A percentile compares a stretch with the other conserved stretches of the same genome.
Evolutionary conservation across 257 asterid genomes (phyloP).

Genomic region (Petunia secreta): DNA sequence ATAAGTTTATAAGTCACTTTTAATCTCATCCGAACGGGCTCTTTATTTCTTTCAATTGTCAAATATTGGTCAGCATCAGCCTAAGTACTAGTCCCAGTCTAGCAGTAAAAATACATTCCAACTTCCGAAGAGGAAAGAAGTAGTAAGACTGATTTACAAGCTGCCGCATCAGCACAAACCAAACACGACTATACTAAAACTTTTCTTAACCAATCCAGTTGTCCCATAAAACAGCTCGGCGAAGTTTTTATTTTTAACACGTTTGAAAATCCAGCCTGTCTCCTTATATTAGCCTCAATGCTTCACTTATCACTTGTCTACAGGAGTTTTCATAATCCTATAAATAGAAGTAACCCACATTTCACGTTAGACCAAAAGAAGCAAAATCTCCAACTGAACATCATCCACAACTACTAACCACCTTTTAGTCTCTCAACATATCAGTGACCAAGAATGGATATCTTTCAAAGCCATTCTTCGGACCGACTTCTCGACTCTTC

Average conservation of each 20-base stretch:
- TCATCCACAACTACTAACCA: neutral
- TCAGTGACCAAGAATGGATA: conserved; percentile 21
- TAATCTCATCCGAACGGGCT: too few species aligned
- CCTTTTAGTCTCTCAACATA: neutral
- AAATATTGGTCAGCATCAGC: too few species aligned
- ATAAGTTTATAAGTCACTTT: too few species aligned
- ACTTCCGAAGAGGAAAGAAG: too few species aligned
- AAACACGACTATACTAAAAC: neutral
- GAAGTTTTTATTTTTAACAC: neutral
- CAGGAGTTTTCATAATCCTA: too few species aligned
- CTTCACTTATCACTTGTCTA: too few species aligned
- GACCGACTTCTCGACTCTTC: conserved; percentile 25
- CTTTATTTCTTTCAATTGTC: too few species aligned
- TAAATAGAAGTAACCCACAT: too few species aligned
- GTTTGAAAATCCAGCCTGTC: neutral
- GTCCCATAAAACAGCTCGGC: neutral
- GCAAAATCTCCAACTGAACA: neutral
- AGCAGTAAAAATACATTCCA: too few species aligned
- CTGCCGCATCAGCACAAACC: too few species aligned
- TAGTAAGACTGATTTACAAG: too few species aligned
- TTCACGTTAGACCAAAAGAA: neutral
- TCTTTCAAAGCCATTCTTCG: neutral
- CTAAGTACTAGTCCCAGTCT: too few species aligned
- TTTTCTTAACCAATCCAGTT: neutral
- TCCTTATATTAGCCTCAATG: neutral